These are phyloP conservation scores for Ogataea polymorpha DNA, from an alignment of 805 yeast genomes.

Conservation along the genomic window DNA sequence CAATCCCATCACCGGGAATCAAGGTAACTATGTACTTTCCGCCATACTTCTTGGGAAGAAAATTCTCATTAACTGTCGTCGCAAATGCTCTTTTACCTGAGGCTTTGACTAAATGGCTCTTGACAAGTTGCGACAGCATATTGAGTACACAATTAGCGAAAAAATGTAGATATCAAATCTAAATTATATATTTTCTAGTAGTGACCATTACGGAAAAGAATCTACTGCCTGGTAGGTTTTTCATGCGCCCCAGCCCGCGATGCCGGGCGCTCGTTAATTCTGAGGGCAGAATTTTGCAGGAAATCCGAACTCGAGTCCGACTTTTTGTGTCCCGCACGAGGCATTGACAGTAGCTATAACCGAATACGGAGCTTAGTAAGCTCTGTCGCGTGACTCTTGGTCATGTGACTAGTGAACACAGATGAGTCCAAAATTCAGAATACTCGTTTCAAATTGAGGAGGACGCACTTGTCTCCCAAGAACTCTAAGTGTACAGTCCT, in stretches of 20 bases:
- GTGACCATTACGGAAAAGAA: neutral
- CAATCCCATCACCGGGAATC: conserved; percentile 98
- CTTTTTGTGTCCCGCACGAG: conserved; percentile 3
- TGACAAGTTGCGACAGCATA: conserved; percentile 28
- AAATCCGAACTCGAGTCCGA: conserved; percentile 22
- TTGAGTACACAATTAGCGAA: neutral
- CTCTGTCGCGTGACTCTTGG: no score
- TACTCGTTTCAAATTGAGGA: no score
- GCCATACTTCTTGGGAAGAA: conserved; percentile 86
- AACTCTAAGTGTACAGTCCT: no score
- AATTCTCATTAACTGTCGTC: conserved; percentile 27
- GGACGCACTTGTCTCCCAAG: no score
- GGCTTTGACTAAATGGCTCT: conserved; percentile 16
- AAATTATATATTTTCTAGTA: neutral
- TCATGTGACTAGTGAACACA: neutral
- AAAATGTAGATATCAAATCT: neutral
- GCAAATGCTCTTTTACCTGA: conserved; percentile 29
- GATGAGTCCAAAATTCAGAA: no score
- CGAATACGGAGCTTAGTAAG: conserved; percentile 15
- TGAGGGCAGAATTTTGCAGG: neutral
- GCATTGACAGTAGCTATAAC: conserved; percentile 2
- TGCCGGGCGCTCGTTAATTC: conserved; percentile 1
- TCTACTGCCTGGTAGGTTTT: neutral
- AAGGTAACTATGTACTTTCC: conserved; percentile 92
- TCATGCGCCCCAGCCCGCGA: neutral